These are phyloP conservation scores for Talaromyces sp. DNA, from an alignment of 2,329 filamentous ascomycete genomes.

Conservation along the genomic window DNA sequence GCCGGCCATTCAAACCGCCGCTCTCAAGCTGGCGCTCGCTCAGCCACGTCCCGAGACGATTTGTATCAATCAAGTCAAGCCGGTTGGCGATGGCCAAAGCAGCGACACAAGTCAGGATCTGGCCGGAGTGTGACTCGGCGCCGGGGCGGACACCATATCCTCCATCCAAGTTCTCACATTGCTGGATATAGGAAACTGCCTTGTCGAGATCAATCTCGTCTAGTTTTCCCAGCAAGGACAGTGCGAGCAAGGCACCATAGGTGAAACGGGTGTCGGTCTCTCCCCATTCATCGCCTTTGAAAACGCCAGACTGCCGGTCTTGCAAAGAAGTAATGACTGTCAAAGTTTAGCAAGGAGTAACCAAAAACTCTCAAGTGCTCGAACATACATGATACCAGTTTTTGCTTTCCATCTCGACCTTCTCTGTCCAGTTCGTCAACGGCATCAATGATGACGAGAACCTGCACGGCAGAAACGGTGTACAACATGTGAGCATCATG, in stretches of 20 bases:
- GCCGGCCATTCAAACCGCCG: constrained; percentile 87
- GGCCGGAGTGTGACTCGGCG: constrained; percentile 89
- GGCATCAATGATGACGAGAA: constrained; percentile 79
- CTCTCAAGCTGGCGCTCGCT: constrained; percentile 85
- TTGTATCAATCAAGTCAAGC: constrained; percentile 74
- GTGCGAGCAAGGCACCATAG: constrained; percentile 81
- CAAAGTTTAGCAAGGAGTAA: background rate
- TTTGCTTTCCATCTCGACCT: constrained; percentile 61
- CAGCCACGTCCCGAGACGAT: constrained; percentile 81
- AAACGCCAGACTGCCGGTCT: constrained; percentile 74
- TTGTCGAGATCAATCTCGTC: constrained; percentile 71
- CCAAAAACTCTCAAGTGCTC: background rate
- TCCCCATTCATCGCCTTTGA: constrained; percentile 93
- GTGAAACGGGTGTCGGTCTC: constrained; percentile 94
- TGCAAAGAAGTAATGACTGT: constrained; percentile 76
- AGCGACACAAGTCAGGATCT: constrained; percentile 91
- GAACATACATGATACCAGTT: constrained; percentile 71
- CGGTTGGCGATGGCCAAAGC: constrained; percentile 78
- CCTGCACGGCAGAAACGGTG: constrained; percentile 91
- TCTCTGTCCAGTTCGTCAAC: constrained; percentile 73
- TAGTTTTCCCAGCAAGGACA: constrained; percentile 75
- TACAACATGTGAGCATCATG: constrained; percentile 97
- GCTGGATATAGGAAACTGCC: constrained; percentile 71
- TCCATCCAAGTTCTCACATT: constrained; percentile 90
- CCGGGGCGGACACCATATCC: constrained; percentile 87